Conservation (phyloP, 2,329 filamentous ascomycete genomes). For the Grosmannia huntii region DNA sequence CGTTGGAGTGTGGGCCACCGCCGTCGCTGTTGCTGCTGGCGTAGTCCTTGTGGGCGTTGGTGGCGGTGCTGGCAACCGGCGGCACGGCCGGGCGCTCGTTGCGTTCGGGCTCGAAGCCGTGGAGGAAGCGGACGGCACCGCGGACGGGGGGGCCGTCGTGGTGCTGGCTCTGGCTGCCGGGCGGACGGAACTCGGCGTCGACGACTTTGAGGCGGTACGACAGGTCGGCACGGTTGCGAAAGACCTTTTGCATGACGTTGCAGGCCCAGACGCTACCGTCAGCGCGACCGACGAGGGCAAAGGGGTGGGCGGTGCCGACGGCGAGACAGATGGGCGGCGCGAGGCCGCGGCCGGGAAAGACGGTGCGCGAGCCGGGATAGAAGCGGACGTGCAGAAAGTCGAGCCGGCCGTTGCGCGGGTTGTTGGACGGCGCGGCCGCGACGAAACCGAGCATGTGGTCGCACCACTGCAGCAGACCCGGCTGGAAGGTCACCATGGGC, state of each 20-base stretch:
- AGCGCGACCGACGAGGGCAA: conserved; percentile 32
- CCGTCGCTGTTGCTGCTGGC: conserved; percentile 15
- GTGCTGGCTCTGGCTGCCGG: not conserved
- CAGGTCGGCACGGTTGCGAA: conserved; percentile 25
- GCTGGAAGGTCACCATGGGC: conserved; percentile 37
- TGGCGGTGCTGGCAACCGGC: conserved; percentile 7
- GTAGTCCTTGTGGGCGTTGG: conserved; percentile 10
- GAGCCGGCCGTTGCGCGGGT: conserved; percentile 37
- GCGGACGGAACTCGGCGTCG: conserved; percentile 39
- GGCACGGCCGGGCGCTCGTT: conserved; percentile 26
- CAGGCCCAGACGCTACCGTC: conserved; percentile 29
- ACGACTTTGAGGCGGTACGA: conserved; percentile 32
- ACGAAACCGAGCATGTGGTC: conserved; percentile 44
- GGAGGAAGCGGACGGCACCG: conserved; percentile 36
- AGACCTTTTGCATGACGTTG: conserved; percentile 31
- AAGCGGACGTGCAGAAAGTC: conserved; percentile 39
- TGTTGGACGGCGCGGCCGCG: conserved; percentile 37
- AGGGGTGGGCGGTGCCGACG: conserved; percentile 38
- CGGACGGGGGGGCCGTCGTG: not conserved
- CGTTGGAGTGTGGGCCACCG: conserved; percentile 13
- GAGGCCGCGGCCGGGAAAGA: conserved; percentile 27
- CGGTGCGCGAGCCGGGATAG: conserved; percentile 38
- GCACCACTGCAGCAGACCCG: conserved; percentile 40
- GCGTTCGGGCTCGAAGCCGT: conserved; percentile 36
- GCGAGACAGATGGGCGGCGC: conserved; percentile 35